Percentiles rank a stretch among this genome's conserved stretches.
phyloP scores from a whole-genome alignment of 2,329 filamentous ascomycete species.

The Hirsutella minnesotensis region DNA sequence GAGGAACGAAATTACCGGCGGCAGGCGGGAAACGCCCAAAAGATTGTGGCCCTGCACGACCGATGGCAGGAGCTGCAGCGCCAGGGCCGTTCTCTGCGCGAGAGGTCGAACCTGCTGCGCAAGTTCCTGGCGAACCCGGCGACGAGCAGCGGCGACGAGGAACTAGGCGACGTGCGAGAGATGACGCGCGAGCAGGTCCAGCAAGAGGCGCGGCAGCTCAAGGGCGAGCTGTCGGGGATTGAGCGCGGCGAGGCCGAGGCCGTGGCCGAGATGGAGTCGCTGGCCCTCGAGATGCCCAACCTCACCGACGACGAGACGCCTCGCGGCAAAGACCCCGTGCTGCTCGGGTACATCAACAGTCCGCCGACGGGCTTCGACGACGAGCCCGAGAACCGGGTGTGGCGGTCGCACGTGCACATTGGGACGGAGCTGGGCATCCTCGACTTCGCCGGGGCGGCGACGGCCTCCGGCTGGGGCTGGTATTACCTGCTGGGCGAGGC shows the following conservation, averaged over 20 bases:
- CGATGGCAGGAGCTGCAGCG: conserved; percentile 49
- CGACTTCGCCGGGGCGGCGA: conserved; percentile 72
- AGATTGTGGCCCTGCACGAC: conserved; percentile 43
- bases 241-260: conserved; percentile 50
- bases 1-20: conserved; percentile 68
- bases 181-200: conserved; percentile 42
- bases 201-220: conserved; percentile 51
- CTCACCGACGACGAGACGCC: conserved; percentile 70
- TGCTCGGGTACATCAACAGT: conserved; percentile 72
- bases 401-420: conserved; percentile 75
- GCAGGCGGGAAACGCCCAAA: conserved; percentile 40
- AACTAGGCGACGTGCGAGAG: conserved; percentile 19
- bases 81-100: conserved; percentile 47
- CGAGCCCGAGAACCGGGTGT: conserved; percentile 23
- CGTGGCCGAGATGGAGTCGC: conserved; percentile 52
- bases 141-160: conserved; percentile 31
- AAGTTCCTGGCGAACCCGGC: conserved; percentile 39
- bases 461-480: conserved; percentile 92
- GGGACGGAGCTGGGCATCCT: conserved; percentile 78
- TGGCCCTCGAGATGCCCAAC: conserved; percentile 77
- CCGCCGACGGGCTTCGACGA: conserved; percentile 31
- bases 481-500: conserved; percentile 92
- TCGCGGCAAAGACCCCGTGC: conserved; percentile 47
- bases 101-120: conserved; percentile 54
- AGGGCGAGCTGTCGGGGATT: conserved; percentile 47